phyloP scores from a whole-genome alignment of 2,329 filamentous ascomycete species.

The Aspergillus quadricinctus region DNA sequence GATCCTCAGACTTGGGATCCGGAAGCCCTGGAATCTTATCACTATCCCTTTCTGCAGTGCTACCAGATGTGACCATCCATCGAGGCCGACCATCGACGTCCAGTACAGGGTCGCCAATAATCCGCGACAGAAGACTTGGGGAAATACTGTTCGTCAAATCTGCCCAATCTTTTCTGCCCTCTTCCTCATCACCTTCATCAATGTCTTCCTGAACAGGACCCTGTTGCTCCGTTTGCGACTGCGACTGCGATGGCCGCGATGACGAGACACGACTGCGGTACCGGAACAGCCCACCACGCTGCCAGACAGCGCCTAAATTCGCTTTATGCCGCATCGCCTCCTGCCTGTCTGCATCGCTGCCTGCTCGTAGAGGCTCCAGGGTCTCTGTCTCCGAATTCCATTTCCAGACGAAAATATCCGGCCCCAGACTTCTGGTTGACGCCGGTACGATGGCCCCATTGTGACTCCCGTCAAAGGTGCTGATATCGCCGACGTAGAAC shows the following conservation, averaged over 20 bases:
- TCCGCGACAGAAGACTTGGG: slow-evolving; percentile 45
- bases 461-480: slow-evolving; percentile 13
- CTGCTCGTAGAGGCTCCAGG: slow-evolving; percentile 28
- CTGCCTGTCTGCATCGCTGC: slow-evolving; percentile 38
- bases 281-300: slow-evolving; percentile 42
- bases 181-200: slow-evolving; percentile 26
- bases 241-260: not conserved
- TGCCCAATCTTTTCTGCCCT: slow-evolving; percentile 52
- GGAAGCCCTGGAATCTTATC: slow-evolving; percentile 58
- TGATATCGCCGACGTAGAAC: slow-evolving; percentile 49
- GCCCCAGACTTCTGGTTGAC: slow-evolving; percentile 16
- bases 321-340: slow-evolving; percentile 51
- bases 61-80: slow-evolving; percentile 57
- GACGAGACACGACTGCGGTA: slow-evolving; percentile 36
- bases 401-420: slow-evolving; percentile 51
- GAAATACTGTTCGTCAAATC: slow-evolving; percentile 50
- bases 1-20: slow-evolving; percentile 12
- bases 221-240: slow-evolving; percentile 38
- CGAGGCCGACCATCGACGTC: slow-evolving; percentile 39
- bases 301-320: slow-evolving; percentile 55
- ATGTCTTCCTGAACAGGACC: slow-evolving; percentile 11
- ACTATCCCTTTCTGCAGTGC: slow-evolving; percentile 52
- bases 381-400: slow-evolving; percentile 45
- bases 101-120: slow-evolving; percentile 41
- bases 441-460: slow-evolving; percentile 13